Conservation (phyloP, 1,139 yeast species). For the Yamadazyma diddensiae region DNA sequence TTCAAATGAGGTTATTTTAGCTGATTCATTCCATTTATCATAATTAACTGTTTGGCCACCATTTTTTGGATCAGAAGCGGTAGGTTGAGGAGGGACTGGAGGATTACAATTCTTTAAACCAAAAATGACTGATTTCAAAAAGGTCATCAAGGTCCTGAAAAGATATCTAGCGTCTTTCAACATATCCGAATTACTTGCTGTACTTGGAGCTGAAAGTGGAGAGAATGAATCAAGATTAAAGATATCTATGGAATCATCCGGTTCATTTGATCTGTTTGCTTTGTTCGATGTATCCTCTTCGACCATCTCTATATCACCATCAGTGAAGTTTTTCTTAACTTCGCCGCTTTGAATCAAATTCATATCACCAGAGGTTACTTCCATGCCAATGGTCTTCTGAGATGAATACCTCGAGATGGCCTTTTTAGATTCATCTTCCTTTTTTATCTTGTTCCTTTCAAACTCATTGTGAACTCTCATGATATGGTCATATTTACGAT, state of each 20-base stretch:
- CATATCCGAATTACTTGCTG: slow-evolving; percentile 52
- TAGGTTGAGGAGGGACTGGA: slow-evolving; percentile 61
- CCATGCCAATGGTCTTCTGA: slow-evolving; percentile 15
- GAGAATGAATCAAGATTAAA: slow-evolving; percentile 40
- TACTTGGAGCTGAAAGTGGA: slow-evolving; percentile 34
- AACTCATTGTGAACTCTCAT: slow-evolving; percentile 59
- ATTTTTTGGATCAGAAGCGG: slow-evolving; percentile 53
- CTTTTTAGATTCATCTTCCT: slow-evolving; percentile 43
- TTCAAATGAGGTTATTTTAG: slow-evolving; percentile 77
- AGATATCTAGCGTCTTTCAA: slow-evolving; percentile 84
- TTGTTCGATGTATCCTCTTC: slow-evolving; percentile 15
- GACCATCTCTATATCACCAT: slow-evolving; percentile 8
- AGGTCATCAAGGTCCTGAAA: slow-evolving; percentile 86
- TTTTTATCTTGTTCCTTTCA: slow-evolving; percentile 39
- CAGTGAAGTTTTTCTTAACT: slow-evolving; percentile 7
- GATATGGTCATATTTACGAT: slow-evolving; percentile 67
- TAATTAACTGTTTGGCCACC: slow-evolving; percentile 55
- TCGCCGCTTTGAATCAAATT: slow-evolving; percentile 9
- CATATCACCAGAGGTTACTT: slow-evolving; percentile 1
- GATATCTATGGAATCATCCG: slow-evolving; percentile 28
- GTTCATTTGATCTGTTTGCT: slow-evolving; percentile 8
- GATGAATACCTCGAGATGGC: slow-evolving; percentile 42
- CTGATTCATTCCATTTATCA: slow-evolving; percentile 80
- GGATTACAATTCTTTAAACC: slow-evolving; percentile 92
- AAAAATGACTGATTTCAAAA: slow-evolving; percentile 84